Evolutionary conservation across 148 eudicot species (phyloP).

Genomic region (Chenopodium suecicum): DNA sequence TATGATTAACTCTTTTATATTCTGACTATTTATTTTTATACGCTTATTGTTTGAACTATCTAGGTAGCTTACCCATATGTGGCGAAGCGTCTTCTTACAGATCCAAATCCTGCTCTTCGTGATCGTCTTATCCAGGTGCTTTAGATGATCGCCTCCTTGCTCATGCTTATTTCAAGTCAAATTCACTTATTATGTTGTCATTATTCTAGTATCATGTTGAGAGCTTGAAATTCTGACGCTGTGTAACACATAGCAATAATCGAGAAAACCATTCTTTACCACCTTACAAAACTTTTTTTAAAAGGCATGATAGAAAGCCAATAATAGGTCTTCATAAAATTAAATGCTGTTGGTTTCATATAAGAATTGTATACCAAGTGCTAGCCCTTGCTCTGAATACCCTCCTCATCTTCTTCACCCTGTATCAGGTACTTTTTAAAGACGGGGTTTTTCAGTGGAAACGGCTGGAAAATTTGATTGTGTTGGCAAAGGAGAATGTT

Average conservation of each 20-base stretch:
- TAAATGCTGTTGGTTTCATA: not conserved
- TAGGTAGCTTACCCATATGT: constrained; percentile 98
- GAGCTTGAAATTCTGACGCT: not conserved
- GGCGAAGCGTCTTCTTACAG: constrained; percentile 95
- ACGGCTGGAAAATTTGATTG: constrained; percentile 86
- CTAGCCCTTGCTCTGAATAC: not conserved
- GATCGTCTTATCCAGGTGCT: constrained; percentile 92
- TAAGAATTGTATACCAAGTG: not conserved
- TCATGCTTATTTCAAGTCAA: not conserved
- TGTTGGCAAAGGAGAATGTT: constrained; percentile 90
- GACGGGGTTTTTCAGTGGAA: constrained; percentile 97
- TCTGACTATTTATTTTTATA: not conserved
- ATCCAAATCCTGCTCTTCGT: constrained; percentile 96
- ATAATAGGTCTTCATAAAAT: not conserved
- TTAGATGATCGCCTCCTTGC: not conserved
- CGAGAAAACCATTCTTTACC: not conserved
- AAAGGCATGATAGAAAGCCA: not conserved
- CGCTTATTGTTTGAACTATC: constrained; percentile 2
- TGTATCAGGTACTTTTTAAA: constrained; percentile 83
- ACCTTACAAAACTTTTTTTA: not conserved
- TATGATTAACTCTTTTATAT: not conserved
- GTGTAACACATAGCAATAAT: not conserved
- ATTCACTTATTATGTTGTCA: not conserved
- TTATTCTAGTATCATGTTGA: not conserved
- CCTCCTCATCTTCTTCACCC: constrained; percentile 12